Evolutionary conservation across 805 yeast species (phyloP).

Genomic region (Yarrowia bubula): DNA sequence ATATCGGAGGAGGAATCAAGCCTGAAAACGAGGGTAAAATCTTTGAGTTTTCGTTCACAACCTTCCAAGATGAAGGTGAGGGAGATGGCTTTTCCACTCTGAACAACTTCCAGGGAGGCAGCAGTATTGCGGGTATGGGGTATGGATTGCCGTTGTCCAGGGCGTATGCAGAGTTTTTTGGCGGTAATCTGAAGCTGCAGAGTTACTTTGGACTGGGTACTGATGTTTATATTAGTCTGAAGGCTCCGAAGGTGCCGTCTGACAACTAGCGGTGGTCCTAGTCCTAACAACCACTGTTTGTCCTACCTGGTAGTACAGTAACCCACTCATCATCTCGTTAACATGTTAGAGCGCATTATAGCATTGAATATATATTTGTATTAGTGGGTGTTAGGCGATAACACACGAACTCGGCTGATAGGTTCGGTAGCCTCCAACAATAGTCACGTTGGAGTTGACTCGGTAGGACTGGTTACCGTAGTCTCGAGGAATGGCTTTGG

Average conservation of each 20-base stretch:
- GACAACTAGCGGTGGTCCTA: no score
- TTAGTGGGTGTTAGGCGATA: no score
- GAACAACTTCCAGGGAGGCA: constrained; percentile 66
- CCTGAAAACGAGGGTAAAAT: constrained; percentile 63
- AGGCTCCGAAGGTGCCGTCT: not conserved
- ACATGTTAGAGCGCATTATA: no score
- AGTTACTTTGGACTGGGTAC: constrained; percentile 77
- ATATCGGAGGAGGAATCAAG: constrained; percentile 85
- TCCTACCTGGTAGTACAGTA: no score
- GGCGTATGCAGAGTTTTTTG: constrained; percentile 71
- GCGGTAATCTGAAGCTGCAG: constrained; percentile 67
- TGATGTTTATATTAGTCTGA: constrained; percentile 57
- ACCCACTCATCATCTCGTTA: no score
- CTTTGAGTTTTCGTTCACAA: constrained; percentile 83
- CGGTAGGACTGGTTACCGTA: no score
- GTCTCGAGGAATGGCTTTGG: no score
- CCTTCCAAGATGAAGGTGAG: constrained; percentile 56
- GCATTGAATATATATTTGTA: no score
- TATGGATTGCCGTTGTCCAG: constrained; percentile 86
- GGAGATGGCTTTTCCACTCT: constrained; percentile 55
- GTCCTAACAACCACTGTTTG: no score
- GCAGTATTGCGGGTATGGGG: constrained; percentile 88
- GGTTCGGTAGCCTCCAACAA: no score
- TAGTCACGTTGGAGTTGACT: no score
- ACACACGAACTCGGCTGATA: no score